These are phyloP conservation scores for Diospyros lotus DNA, from an alignment of 148 eudicot genomes.

Conservation along the genomic window DNA sequence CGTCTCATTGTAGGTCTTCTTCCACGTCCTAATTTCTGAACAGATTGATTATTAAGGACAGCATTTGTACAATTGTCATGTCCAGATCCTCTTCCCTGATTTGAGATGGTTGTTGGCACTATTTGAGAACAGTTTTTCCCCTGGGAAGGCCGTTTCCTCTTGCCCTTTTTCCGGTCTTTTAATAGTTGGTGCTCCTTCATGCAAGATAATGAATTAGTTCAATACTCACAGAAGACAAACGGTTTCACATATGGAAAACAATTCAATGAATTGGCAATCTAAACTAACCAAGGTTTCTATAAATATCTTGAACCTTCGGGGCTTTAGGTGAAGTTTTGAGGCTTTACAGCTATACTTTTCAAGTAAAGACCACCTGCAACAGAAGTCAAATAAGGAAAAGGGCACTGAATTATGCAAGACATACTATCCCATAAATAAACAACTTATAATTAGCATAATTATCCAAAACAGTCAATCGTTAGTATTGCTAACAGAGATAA, in stretches of 20 bases:
- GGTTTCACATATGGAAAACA: conserved; percentile 3
- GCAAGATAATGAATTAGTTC: conserved; percentile 16
- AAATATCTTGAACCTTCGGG: conserved; percentile 87
- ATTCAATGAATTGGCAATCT: not conserved
- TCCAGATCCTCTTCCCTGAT: conserved; percentile 48
- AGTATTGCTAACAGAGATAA: not conserved
- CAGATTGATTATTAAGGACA: conserved; percentile 55
- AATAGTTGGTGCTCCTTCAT: conserved; percentile 85
- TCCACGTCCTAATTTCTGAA: conserved; percentile 54
- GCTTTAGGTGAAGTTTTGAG: conserved; percentile 98
- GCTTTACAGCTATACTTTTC: conserved; percentile 97
- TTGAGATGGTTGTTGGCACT: conserved; percentile 31
- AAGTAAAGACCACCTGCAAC: conserved; percentile 90
- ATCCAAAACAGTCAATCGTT: not conserved
- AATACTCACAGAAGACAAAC: conserved; percentile 15
- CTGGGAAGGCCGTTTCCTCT: conserved; percentile 52
- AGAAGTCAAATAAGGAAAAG: conserved; percentile 4
- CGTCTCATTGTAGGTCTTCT: conserved; percentile 59
- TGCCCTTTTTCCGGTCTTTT: conserved; percentile 78
- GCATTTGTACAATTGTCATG: conserved; percentile 55
- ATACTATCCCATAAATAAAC: not conserved
- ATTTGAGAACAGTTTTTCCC: conserved; percentile 51
- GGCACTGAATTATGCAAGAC: not conserved
- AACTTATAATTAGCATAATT: not conserved
- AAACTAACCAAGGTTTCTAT: conserved; percentile 89